These are phyloP conservation scores for Blastobotrys persicus DNA, from an alignment of 1,139 yeast genomes.

Conservation along the genomic window DNA sequence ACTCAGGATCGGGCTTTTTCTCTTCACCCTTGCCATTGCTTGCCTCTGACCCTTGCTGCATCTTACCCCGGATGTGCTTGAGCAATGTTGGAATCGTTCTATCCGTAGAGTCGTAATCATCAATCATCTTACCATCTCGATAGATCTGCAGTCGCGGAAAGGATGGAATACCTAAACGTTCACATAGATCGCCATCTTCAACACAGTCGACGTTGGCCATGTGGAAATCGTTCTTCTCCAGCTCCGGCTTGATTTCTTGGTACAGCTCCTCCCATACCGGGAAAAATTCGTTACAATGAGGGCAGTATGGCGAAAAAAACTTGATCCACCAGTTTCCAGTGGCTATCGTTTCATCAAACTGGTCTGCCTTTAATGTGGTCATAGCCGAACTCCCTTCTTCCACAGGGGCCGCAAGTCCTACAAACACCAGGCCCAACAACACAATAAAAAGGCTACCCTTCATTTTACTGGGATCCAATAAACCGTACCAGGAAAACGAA, in stretches of 20 bases:
- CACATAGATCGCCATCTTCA: conserved; percentile 42
- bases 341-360: conserved; percentile 9
- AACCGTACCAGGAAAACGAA: not conserved
- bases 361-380: not conserved
- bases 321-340: conserved; percentile 41
- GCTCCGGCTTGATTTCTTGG: conserved; percentile 23
- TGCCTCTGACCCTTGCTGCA: conserved; percentile 8
- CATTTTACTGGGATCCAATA: not conserved
- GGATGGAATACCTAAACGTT: conserved; percentile 29
- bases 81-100: conserved; percentile 17
- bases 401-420: conserved; percentile 2
- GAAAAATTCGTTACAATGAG: conserved; percentile 40
- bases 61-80: conserved; percentile 16
- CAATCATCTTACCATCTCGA: conserved; percentile 35
- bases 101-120: conserved; percentile 24
- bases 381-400: not conserved
- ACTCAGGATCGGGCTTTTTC: not conserved
- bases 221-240: conserved; percentile 29
- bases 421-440: not conserved
- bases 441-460: not conserved
- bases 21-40: not conserved
- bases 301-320: conserved; percentile 44
- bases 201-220: conserved; percentile 43
- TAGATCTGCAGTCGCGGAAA: conserved; percentile 39
- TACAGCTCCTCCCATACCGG: conserved; percentile 40